These are phyloP conservation scores for Mucor racemosus DNA, from an alignment of 371 early-diverging fungal species.

Conservation along the genomic window DNA sequence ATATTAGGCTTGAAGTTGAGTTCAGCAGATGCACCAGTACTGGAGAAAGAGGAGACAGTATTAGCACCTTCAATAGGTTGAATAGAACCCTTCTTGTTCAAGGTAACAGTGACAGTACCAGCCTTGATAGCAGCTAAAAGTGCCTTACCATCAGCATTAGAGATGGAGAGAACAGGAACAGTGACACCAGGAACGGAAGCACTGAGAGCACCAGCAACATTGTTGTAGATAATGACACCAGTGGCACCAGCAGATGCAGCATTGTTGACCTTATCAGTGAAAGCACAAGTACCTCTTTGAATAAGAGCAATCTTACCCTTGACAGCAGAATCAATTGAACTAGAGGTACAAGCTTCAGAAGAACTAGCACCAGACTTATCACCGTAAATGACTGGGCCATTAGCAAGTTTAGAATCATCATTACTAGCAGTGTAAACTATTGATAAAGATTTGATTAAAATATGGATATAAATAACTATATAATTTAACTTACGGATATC, in stretches of 20 bases:
- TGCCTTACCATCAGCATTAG: slow-evolving; percentile 29
- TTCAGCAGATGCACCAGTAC: slow-evolving; percentile 41
- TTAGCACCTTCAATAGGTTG: slow-evolving; percentile 32
- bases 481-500: slow-evolving; percentile 7
- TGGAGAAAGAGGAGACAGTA: slow-evolving; percentile 48
- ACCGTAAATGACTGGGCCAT: slow-evolving; percentile 18
- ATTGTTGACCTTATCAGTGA: slow-evolving; percentile 52
- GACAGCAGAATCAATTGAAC: slow-evolving; percentile 26
- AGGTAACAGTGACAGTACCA: slow-evolving; percentile 15
- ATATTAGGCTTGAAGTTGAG: slow-evolving; percentile 59
- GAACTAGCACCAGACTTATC: slow-evolving; percentile 20
- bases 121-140: slow-evolving; percentile 34
- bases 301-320: slow-evolving; percentile 55
- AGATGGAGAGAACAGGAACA: slow-evolving; percentile 45
- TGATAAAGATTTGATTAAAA: neutral
- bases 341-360: slow-evolving; percentile 29
- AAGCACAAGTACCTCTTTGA: slow-evolving; percentile 60
- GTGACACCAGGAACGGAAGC: slow-evolving; percentile 19
- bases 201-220: slow-evolving; percentile 28
- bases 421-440: slow-evolving; percentile 11
- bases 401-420: slow-evolving; percentile 5
- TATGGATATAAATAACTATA: neutral
- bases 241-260: slow-evolving; percentile 53
- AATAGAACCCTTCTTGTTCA: slow-evolving; percentile 20
- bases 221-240: slow-evolving; percentile 57